Conservation (phyloP, 495 filamentous ascomycete species). For the Trichoderma virens region DNA sequence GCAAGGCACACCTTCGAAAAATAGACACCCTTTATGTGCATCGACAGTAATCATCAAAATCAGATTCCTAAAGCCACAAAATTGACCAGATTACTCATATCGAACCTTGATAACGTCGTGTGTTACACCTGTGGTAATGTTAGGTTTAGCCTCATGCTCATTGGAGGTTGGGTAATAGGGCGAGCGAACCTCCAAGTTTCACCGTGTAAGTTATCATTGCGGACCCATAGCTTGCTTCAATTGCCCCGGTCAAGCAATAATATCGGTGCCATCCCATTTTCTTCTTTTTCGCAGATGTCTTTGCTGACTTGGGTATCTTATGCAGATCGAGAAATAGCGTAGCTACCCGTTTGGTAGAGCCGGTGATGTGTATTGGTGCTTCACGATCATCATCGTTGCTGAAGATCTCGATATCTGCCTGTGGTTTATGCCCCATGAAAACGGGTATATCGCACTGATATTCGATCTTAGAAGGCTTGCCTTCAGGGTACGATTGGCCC, state of each 20-base stretch:
- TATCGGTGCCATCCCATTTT: conserved; percentile 11
- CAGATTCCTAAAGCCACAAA: background rate
- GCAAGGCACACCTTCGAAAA: too few species aligned
- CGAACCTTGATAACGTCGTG: conserved; percentile 11
- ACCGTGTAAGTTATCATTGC: conserved; percentile 12
- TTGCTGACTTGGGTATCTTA: conserved; percentile 1
- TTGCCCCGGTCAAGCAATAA: conserved; percentile 6
- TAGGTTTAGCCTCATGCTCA: background rate
- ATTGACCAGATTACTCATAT: background rate
- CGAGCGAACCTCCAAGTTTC: conserved; percentile 3
- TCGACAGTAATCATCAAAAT: background rate
- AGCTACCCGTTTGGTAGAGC: background rate
- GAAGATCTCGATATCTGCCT: conserved; percentile 9
- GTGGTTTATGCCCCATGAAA: conserved; percentile 3
- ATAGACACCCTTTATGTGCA: too few species aligned
- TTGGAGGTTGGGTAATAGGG: background rate
- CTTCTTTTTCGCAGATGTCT: background rate
- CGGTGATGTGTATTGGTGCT: conserved; percentile 7
- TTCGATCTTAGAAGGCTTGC: conserved; percentile 2
- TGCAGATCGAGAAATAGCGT: conserved; percentile 9
- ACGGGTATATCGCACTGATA: conserved; percentile 12
- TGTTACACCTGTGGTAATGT: conserved; percentile 6
- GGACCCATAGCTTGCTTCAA: conserved; percentile 12
- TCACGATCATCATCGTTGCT: conserved; percentile 6
- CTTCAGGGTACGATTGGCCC: conserved; percentile 14